These are phyloP conservation scores for Pseudogymnoascus sp. DNA, from an alignment of 2,329 filamentous ascomycete genomes.

Conservation along the genomic window DNA sequence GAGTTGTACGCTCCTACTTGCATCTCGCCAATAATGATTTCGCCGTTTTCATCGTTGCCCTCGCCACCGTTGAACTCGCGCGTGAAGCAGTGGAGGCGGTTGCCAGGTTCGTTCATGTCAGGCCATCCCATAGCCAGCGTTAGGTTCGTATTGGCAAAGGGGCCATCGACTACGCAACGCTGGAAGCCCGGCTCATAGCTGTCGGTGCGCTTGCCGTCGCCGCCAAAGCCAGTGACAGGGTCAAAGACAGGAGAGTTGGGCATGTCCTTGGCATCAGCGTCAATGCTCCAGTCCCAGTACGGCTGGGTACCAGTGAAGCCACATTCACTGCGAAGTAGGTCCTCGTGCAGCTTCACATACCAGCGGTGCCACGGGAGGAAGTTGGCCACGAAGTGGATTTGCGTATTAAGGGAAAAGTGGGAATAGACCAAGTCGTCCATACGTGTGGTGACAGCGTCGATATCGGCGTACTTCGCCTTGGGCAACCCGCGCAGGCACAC, in stretches of 20 bases:
- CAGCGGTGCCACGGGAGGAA: slow-evolving; percentile 36
- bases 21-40: slow-evolving; percentile 21
- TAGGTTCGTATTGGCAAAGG: slow-evolving; percentile 13
- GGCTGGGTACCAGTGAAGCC: slow-evolving; percentile 31
- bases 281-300: slow-evolving; percentile 31
- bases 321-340: slow-evolving; percentile 29
- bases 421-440: slow-evolving; percentile 22
- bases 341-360: slow-evolving; percentile 30
- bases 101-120: slow-evolving; percentile 16
- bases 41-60: neutral
- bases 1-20: neutral
- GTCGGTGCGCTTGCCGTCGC: slow-evolving; percentile 25
- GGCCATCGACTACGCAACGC: neutral
- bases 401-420: slow-evolving; percentile 18
- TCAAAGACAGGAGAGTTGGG: slow-evolving; percentile 30
- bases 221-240: slow-evolving; percentile 31
- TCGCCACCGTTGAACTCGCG: slow-evolving; percentile 20
- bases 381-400: slow-evolving; percentile 23
- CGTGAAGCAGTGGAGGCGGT: slow-evolving; percentile 21
- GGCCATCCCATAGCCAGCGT: slow-evolving; percentile 21
- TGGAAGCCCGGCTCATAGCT: slow-evolving; percentile 14
- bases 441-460: slow-evolving; percentile 18
- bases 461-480: slow-evolving; percentile 15
- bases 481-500: slow-evolving; percentile 13
- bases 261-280: slow-evolving; percentile 16